phyloP scores from a whole-genome alignment of 1,139 yeast species.

The Blastobotrys buckinghamii region DNA sequence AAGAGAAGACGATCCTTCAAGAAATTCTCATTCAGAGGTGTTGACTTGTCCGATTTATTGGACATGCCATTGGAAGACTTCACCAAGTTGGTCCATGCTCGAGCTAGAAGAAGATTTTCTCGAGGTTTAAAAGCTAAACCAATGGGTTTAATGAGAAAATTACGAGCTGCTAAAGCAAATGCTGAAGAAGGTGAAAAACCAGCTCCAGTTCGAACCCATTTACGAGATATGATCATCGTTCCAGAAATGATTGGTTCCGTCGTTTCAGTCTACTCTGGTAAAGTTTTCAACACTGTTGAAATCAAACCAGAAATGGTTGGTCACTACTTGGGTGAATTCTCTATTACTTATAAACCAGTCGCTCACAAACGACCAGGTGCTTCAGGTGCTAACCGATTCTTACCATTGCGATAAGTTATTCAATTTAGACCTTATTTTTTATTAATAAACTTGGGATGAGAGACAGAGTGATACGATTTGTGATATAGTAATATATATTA shows the following conservation, averaged over 20 bases:
- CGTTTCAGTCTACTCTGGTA: conserved; percentile 99
- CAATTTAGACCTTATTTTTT: too few species aligned
- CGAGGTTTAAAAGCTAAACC: conserved; percentile 96
- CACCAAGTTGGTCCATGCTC: conserved; percentile 93
- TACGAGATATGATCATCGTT: conserved; percentile 97
- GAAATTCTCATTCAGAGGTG: conserved; percentile 99
- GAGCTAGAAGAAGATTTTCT: conserved; percentile 99
- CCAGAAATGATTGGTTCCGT: conserved; percentile 99
- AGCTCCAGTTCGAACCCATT: conserved; percentile 96
- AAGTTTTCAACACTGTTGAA: conserved; percentile 98
- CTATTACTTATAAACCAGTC: conserved; percentile 99
- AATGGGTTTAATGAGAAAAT: conserved; percentile 95
- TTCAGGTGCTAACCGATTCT: conserved; percentile 56
- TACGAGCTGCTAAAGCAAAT: conserved; percentile 88
- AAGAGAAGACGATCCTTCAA: conserved; percentile 71
- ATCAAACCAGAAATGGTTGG: conserved; percentile 99
- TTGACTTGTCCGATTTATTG: conserved; percentile 90
- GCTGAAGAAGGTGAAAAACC: conserved; percentile 96
- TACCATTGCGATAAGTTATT: conserved; percentile 29
- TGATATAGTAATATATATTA: too few species aligned
- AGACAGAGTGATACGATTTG: too few species aligned
- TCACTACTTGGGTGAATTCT: conserved; percentile 99
- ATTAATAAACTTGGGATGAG: too few species aligned
- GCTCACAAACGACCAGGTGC: conserved; percentile 99
- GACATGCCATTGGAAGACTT: conserved; percentile 96